Evolutionary conservation across 2,329 filamentous ascomycete species (phyloP).

Genomic region (Truncatella angustata): DNA sequence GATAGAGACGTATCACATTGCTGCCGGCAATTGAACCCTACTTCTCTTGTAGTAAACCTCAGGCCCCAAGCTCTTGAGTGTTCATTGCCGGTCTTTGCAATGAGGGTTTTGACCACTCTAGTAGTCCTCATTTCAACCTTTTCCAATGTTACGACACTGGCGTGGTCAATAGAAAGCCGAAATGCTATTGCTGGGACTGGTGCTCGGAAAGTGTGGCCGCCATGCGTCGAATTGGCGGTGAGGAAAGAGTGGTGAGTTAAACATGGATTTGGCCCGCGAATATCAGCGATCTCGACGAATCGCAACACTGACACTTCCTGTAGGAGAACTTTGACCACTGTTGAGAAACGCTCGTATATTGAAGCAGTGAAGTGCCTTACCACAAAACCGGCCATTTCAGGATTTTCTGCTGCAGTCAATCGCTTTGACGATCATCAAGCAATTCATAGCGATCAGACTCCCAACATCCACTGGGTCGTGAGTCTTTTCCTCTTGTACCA

Average conservation of each 20-base stretch:
- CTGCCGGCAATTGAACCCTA: not conserved
- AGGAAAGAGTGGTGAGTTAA: not conserved
- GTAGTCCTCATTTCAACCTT: not conserved
- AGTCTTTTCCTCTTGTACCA: not conserved
- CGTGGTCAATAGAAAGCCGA: not conserved
- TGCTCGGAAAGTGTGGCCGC: no score
- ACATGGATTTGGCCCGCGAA: no score
- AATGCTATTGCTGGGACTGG: not conserved
- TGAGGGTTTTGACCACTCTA: not conserved
- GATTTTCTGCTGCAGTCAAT: slow-evolving; percentile 2
- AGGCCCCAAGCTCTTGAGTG: not conserved
- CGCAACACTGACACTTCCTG: not conserved
- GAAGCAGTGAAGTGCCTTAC: slow-evolving; percentile 2
- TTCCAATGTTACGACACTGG: not conserved
- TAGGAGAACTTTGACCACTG: not conserved
- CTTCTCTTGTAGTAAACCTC: not conserved
- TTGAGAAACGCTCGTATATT: slow-evolving; percentile 3
- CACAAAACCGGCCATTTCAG: not conserved
- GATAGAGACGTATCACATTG: not conserved
- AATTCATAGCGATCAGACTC: slow-evolving; percentile 5
- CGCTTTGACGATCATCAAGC: slow-evolving; percentile 11
- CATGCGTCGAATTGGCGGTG: not conserved
- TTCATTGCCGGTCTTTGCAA: not conserved
- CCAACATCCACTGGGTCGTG: slow-evolving; percentile 9
- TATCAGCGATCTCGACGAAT: not conserved